phyloP scores from a whole-genome alignment of 2,329 filamentous ascomycete genomes.

The Penicillium brevicompactum region DNA sequence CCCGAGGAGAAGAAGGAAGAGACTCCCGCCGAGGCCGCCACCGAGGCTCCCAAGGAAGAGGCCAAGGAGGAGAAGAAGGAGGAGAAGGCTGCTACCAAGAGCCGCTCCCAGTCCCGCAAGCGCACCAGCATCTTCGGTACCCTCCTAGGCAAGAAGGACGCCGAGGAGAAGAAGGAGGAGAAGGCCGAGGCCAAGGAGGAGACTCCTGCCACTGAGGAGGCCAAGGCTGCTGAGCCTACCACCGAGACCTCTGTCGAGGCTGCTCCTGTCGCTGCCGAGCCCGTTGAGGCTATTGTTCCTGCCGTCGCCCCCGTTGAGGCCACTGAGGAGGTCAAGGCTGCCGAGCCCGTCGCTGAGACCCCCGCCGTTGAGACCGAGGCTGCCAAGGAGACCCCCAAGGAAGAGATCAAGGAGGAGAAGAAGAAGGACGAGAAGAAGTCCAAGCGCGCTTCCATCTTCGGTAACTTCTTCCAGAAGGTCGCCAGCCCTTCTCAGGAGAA shows the following conservation, averaged over 20 bases:
- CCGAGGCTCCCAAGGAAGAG: conserved; percentile 35
- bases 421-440: conserved; percentile 54
- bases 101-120: conserved; percentile 62
- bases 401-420: conserved; percentile 32
- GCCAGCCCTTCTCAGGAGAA: conserved; percentile 49
- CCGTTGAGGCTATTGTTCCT: conserved; percentile 15
- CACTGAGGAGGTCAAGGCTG: conserved; percentile 36
- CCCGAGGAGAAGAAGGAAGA: conserved; percentile 26
- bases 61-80: conserved; percentile 40
- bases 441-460: conserved; percentile 87
- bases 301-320: conserved; percentile 29
- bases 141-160: conserved; percentile 63
- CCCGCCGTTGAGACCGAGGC: conserved; percentile 35
- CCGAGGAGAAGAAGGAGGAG: conserved; percentile 43
- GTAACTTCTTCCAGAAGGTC: conserved; percentile 73
- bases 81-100: conserved; percentile 59
- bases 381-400: conserved; percentile 17
- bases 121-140: conserved; percentile 59
- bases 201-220: conserved; percentile 45
- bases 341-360: conserved; percentile 37
- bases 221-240: conserved; percentile 33
- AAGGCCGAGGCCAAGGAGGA: conserved; percentile 27
- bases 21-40: conserved; percentile 38
- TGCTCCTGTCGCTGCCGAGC: conserved; percentile 32
- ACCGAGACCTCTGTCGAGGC: conserved; percentile 37